These are phyloP conservation scores for Schizochytrium sp. DNA, from an alignment of 108 stramenopile genomes.

Conservation along the genomic window DNA sequence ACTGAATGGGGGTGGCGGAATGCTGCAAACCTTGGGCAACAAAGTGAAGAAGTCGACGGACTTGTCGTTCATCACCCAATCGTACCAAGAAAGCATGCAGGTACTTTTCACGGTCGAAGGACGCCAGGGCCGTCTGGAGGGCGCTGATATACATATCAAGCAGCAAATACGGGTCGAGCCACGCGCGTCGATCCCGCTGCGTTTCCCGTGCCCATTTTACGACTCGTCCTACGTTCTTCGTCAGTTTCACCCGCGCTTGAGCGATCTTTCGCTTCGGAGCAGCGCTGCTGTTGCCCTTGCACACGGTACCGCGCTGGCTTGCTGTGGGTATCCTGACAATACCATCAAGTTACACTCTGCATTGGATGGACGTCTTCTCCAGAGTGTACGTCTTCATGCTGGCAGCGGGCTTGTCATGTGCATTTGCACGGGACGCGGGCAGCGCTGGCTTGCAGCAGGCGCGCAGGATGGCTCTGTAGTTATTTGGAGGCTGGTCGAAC, in stretches of 20 bases:
- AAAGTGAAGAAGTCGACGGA: neutral
- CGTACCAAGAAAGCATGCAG: neutral
- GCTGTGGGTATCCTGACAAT: neutral
- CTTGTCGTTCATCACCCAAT: neutral
- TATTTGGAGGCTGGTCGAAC: neutral
- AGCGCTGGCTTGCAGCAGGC: neutral
- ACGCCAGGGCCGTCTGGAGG: neutral
- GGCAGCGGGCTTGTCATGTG: neutral
- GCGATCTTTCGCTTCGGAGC: neutral
- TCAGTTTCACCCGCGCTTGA: neutral
- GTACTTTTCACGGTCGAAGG: neutral
- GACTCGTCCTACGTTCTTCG: neutral
- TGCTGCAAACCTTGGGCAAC: neutral
- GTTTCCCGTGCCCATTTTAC: neutral
- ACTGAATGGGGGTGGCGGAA: neutral
- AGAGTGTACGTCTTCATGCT: neutral
- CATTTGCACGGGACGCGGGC: neutral
- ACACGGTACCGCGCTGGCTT: neutral
- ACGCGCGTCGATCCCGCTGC: neutral
- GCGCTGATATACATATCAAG: neutral
- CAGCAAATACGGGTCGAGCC: neutral
- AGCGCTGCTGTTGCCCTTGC: neutral
- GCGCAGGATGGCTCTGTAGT: neutral
- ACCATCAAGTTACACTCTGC: neutral
- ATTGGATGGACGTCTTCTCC: neutral